These are phyloP conservation scores for Puccinia triticina DNA, from an alignment of 1,284 basidiomycete genomes.

Conservation along the genomic window DNA sequence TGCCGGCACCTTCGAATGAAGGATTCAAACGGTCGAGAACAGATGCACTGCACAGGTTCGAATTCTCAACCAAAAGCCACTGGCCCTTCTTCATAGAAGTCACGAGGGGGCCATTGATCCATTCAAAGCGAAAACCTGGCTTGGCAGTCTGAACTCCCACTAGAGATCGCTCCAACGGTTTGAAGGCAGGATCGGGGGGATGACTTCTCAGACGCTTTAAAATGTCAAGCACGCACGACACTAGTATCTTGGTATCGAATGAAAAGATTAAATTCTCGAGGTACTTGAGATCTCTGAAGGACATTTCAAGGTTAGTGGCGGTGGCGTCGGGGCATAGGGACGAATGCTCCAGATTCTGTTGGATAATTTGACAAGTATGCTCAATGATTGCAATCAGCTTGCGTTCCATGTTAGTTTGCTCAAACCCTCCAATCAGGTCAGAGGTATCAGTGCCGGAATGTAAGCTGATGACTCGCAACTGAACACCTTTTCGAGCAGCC, in stretches of 20 bases:
- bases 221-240: background rate
- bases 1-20: slow-evolving; percentile 84
- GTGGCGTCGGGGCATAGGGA: background rate
- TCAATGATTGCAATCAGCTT: slow-evolving; percentile 44
- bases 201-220: background rate
- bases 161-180: slow-evolving; percentile 29
- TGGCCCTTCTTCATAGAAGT: slow-evolving; percentile 81
- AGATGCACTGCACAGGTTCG: slow-evolving; percentile 92
- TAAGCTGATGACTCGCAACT: slow-evolving; percentile 75
- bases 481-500: slow-evolving; percentile 72
- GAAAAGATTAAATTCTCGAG: slow-evolving; percentile 48
- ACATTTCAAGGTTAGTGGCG: slow-evolving; percentile 9
- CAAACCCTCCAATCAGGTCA: slow-evolving; percentile 93
- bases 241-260: background rate
- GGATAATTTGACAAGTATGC: slow-evolving; percentile 32
- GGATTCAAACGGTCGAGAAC: slow-evolving; percentile 97
- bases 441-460: slow-evolving; percentile 88
- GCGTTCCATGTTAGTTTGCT: slow-evolving; percentile 68
- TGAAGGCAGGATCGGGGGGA: background rate
- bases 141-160: slow-evolving; percentile 20
- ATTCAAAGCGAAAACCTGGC: slow-evolving; percentile 70
- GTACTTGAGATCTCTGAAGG: slow-evolving; percentile 7
- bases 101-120: slow-evolving; percentile 94
- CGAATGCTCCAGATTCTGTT: slow-evolving; percentile 23
- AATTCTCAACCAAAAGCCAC: slow-evolving; percentile 89